These are phyloP conservation scores for Plasmodium falciparum DNA, from an alignment of 169 alveolate genomes.

Conservation along the genomic window DNA sequence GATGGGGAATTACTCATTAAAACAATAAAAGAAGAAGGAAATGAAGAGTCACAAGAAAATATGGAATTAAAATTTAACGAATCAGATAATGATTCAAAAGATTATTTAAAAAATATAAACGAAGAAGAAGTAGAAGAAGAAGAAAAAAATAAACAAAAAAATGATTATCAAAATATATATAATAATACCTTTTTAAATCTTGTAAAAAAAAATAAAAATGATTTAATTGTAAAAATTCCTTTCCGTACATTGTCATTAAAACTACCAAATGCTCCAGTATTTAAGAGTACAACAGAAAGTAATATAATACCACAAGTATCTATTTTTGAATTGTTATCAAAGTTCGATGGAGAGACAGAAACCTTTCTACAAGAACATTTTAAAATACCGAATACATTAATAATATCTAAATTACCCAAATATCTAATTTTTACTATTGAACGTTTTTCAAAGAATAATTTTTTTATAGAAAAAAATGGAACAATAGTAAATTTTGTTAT, in stretches of 20 bases:
- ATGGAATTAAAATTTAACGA: not conserved
- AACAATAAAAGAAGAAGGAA: conserved; percentile 37
- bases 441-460: conserved; percentile 96
- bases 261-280: conserved; percentile 94
- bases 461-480: conserved; percentile 98
- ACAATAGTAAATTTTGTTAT: conserved; percentile 98
- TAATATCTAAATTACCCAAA: conserved; percentile 89
- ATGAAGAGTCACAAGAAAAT: conserved; percentile 11
- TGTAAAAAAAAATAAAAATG: not conserved
- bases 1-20: conserved; percentile 65
- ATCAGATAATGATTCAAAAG: not conserved
- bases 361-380: conserved; percentile 81
- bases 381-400: conserved; percentile 74
- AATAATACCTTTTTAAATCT: too few relatives aligned
- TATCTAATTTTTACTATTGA: conserved; percentile 93
- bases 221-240: conserved; percentile 51
- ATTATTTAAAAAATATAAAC: not conserved
- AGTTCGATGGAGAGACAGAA: conserved; percentile 96
- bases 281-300: conserved; percentile 93
- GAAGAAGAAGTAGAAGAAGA: conserved; percentile 6
- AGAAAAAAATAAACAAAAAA: conserved; percentile 75
- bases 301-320: conserved; percentile 94
- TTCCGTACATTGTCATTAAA: conserved; percentile 82
- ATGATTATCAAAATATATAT: too few relatives aligned
- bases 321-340: conserved; percentile 92